phyloP scores from a whole-genome alignment of 805 yeast species.

The Schizosaccharomyces cryophilus region DNA sequence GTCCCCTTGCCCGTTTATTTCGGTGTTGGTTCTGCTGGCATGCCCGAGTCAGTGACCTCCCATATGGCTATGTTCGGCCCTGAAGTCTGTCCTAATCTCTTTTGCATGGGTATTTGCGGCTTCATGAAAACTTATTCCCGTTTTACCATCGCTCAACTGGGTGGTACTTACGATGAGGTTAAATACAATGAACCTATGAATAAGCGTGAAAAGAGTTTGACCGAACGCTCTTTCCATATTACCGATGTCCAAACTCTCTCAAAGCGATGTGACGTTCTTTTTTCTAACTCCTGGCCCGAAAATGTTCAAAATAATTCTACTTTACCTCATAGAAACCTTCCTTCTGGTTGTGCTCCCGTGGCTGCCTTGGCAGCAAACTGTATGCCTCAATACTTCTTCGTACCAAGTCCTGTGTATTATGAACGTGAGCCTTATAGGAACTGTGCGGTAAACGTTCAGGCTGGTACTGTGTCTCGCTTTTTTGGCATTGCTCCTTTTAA shows the following conservation, averaged over 20 bases:
- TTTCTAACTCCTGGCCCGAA: conserved; percentile 9
- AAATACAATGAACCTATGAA: not conserved
- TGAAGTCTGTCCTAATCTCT: conserved; percentile 4
- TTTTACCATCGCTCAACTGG: conserved; percentile 4
- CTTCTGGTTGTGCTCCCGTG: not conserved
- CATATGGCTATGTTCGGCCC: not conserved
- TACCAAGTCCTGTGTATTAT: conserved; percentile 6
- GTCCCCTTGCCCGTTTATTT: conserved; percentile 1
- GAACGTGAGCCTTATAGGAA: conserved; percentile 11
- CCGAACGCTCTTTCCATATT: conserved; percentile 4
- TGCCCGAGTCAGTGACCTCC: not conserved
- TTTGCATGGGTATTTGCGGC: conserved; percentile 5
- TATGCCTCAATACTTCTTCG: conserved; percentile 10
- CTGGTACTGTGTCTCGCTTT: conserved; percentile 26
- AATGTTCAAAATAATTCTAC: conserved; percentile 6
- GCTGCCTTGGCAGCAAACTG: conserved; percentile 5
- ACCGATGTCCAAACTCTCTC: conserved; percentile 5
- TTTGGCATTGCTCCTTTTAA: conserved; percentile 40
- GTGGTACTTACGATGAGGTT: conserved; percentile 1
- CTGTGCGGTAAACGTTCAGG: conserved; percentile 3
- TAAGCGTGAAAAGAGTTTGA: not conserved
- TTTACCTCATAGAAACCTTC: not conserved
- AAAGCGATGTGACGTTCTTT: conserved; percentile 8
- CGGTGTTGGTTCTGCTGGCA: not conserved
- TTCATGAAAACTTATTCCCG: conserved; percentile 5